Percentiles rank a stretch among this genome's conserved stretches.
phyloP scores from a whole-genome alignment of 495 filamentous ascomycete genomes.

The Jackrogersella minutella region DNA sequence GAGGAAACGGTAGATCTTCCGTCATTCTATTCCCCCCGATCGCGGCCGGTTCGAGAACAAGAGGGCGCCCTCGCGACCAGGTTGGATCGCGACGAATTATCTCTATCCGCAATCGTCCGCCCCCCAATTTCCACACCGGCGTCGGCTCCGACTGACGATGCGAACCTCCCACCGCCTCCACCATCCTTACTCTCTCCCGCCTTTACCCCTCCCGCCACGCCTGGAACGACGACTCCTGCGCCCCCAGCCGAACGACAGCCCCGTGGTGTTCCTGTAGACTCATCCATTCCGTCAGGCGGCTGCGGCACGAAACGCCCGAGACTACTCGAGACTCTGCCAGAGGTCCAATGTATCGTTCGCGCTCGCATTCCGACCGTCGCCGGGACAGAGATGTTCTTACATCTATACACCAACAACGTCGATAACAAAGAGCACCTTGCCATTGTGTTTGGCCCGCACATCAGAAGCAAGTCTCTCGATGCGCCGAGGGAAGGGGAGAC shows the following conservation, averaged over 20 bases:
- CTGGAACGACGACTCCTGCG: slow-evolving; percentile 65
- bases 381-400: slow-evolving; percentile 95
- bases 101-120: slow-evolving; percentile 15
- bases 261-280: slow-evolving; percentile 63
- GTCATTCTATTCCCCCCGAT: slow-evolving; percentile 58
- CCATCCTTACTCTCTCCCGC: slow-evolving; percentile 71
- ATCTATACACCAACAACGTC: slow-evolving; percentile 89
- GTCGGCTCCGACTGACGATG: slow-evolving; percentile 4
- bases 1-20: slow-evolving; percentile 48
- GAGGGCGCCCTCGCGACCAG: slow-evolving; percentile 13
- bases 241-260: slow-evolving; percentile 47
- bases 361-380: slow-evolving; percentile 86
- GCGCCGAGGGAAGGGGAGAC: slow-evolving; percentile 84
- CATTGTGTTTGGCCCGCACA: slow-evolving; percentile 92
- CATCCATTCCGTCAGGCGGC: slow-evolving; percentile 56
- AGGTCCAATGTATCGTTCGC: slow-evolving; percentile 82
- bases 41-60: slow-evolving; percentile 35
- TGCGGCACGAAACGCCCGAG: slow-evolving; percentile 67
- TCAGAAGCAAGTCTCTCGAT: slow-evolving; percentile 83
- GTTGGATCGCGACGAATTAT: slow-evolving; percentile 28
- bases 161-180: slow-evolving; percentile 46
- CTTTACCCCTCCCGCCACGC: slow-evolving; percentile 83
- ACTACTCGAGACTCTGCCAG: slow-evolving; percentile 72
- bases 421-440: slow-evolving; percentile 97
- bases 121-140: background rate